phyloP scores from a whole-genome alignment of 768 basidiomycete species.

The Rhodocollybia butyracea region DNA sequence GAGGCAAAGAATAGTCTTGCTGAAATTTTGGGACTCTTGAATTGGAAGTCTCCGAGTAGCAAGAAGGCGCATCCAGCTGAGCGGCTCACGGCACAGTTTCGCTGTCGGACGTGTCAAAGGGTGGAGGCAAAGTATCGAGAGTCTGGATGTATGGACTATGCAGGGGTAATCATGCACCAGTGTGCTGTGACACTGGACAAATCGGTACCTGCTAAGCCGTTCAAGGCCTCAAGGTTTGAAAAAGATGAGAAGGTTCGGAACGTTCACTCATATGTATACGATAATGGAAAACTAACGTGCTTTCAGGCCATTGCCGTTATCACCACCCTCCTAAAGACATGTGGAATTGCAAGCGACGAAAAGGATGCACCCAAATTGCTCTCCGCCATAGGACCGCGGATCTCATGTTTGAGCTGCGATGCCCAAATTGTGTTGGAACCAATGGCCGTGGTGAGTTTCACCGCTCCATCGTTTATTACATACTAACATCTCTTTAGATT shows the following conservation, averaged over 20 bases:
- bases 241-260: slow-evolving; percentile 52
- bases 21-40: slow-evolving; percentile 42
- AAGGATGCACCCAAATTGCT: slow-evolving; percentile 16
- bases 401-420: slow-evolving; percentile 50
- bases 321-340: slow-evolving; percentile 31
- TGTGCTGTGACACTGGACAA: slow-evolving; percentile 38
- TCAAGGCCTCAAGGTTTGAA: slow-evolving; percentile 52
- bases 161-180: slow-evolving; percentile 55
- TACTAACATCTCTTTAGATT: slow-evolving; percentile 32
- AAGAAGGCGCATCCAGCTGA: slow-evolving; percentile 52
- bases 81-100: slow-evolving; percentile 56
- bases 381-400: slow-evolving; percentile 21
- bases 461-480: not conserved
- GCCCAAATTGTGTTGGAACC: slow-evolving; percentile 47
- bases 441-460: slow-evolving; percentile 40
- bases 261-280: not conserved
- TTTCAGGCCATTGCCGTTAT: slow-evolving; percentile 47
- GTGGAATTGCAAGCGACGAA: slow-evolving; percentile 10
- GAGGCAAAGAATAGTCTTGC: slow-evolving; percentile 42
- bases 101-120: slow-evolving; percentile 49
- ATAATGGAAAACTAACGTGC: not conserved
- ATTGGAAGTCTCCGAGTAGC: slow-evolving; percentile 49
- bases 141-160: slow-evolving; percentile 52
- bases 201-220: slow-evolving; percentile 24
- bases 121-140: slow-evolving; percentile 29